Percentiles rank a stretch among this genome's conserved stretches.
phyloP scores from a whole-genome alignment of 805 yeast genomes.

The Maudiozyma saulgeensis region DNA sequence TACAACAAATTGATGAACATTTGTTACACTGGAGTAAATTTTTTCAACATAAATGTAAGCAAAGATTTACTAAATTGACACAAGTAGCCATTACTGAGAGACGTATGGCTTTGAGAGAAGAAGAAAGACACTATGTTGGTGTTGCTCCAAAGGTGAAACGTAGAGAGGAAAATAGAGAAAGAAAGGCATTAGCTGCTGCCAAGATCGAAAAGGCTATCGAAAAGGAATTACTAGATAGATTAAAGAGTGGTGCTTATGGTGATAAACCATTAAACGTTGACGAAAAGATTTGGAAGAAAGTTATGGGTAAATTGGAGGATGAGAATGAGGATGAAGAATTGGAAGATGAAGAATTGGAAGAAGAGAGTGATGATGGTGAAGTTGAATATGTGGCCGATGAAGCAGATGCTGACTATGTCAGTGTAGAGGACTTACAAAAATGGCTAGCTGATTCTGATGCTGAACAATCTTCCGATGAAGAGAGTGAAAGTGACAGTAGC shows the following conservation, averaged over 20 bases:
- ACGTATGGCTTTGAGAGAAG: constrained; percentile 80
- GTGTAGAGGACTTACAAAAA: constrained; percentile 83
- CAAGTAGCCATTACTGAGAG: constrained; percentile 95
- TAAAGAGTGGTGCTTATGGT: constrained; percentile 97
- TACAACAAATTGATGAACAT: constrained; percentile 80
- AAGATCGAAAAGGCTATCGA: constrained; percentile 94
- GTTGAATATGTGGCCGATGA: constrained; percentile 86
- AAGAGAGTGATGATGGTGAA: constrained; percentile 57
- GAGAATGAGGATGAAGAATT: constrained; percentile 45
- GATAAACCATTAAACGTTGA: constrained; percentile 96
- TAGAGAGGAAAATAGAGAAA: constrained; percentile 88
- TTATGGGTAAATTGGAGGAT: constrained; percentile 72
- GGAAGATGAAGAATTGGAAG: constrained; percentile 43
- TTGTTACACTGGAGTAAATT: constrained; percentile 90
- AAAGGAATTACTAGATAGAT: constrained; percentile 85
- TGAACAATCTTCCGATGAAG: constrained; percentile 26
- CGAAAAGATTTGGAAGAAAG: constrained; percentile 90
- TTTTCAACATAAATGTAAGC: constrained; percentile 87
- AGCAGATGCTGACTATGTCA: constrained; percentile 82
- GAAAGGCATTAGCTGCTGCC: constrained; percentile 95
- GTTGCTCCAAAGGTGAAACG: constrained; percentile 89
- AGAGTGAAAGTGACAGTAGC: constrained; percentile 19
- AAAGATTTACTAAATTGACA: constrained; percentile 85
- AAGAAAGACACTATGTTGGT: constrained; percentile 89
- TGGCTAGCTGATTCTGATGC: constrained; percentile 60